Conservation (phyloP, 768 basidiomycete genomes). For the Cystofilobasidium macerans region DNA sequence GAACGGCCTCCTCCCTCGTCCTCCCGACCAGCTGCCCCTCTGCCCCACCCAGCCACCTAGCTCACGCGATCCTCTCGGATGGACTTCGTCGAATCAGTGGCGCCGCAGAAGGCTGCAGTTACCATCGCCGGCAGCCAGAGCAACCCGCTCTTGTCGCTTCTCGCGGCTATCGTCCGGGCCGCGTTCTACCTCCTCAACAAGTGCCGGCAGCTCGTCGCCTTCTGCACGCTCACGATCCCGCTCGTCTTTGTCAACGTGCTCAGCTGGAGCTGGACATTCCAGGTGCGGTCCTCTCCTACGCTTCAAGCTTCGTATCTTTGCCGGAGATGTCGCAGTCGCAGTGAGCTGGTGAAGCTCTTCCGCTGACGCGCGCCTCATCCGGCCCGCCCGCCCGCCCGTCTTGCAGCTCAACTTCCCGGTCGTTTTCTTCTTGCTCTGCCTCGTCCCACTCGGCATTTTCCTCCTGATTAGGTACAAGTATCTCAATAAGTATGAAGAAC, state of each 20-base stretch:
- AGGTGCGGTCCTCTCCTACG: neutral
- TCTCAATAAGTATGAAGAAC: conserved; percentile 40
- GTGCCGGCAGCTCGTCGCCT: conserved; percentile 48
- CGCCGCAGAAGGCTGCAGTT: neutral
- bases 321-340: too few species aligned
- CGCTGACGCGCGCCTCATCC: too few species aligned
- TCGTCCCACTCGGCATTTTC: conserved; percentile 57
- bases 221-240: conserved; percentile 73
- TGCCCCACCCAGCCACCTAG: too few species aligned
- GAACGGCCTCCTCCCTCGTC: too few species aligned
- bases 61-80: too few species aligned
- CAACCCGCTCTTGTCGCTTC: conserved; percentile 31
- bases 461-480: conserved; percentile 62
- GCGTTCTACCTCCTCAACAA: conserved; percentile 35
- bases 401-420: conserved; percentile 79
- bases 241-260: conserved; percentile 40
- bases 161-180: conserved; percentile 33
- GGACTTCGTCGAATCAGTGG: neutral
- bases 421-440: conserved; percentile 63
- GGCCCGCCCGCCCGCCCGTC: too few species aligned
- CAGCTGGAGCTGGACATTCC: conserved; percentile 48
- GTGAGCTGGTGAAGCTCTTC: too few species aligned
- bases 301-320: too few species aligned
- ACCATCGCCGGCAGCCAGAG: neutral
- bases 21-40: too few species aligned